These are phyloP conservation scores for Yamadazyma pseudoaaseri DNA, from an alignment of 1,139 yeast species.

Conservation along the genomic window DNA sequence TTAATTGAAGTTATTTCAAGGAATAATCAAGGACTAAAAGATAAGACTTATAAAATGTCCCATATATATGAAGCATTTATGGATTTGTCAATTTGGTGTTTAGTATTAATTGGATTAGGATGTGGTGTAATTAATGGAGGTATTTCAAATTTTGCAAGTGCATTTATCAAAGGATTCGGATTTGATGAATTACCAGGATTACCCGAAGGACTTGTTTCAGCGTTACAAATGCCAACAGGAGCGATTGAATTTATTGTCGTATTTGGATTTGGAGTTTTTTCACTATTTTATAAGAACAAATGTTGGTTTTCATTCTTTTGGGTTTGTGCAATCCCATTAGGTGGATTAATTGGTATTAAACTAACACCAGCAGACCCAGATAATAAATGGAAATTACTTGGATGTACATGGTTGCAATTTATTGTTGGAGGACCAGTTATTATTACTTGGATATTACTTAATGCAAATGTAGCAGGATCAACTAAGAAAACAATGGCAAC, in stretches of 20 bases:
- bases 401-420: constrained; percentile 37
- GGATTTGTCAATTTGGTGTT: constrained; percentile 27
- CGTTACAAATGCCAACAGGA: constrained; percentile 31
- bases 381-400: constrained; percentile 23
- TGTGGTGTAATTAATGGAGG: constrained; percentile 31
- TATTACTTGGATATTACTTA: constrained; percentile 27
- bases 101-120: constrained; percentile 24
- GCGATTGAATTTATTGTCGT: constrained; percentile 33
- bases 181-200: constrained; percentile 19
- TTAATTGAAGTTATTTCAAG: constrained; percentile 22
- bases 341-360: constrained; percentile 25
- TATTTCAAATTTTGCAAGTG: constrained; percentile 24
- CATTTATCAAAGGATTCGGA: constrained; percentile 27
- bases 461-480: constrained; percentile 25
- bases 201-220: constrained; percentile 16
- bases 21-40: constrained; percentile 27
- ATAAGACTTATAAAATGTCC: constrained; percentile 17
- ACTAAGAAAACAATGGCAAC: constrained; percentile 25
- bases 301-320: constrained; percentile 19
- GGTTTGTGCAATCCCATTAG: constrained; percentile 22
- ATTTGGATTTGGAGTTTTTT: constrained; percentile 22
- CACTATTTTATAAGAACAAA: constrained; percentile 19
- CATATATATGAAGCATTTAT: constrained; percentile 25
- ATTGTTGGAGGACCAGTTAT: constrained; percentile 33
- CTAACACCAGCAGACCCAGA: constrained; percentile 14